Conservation (phyloP, 495 filamentous ascomycete genomes). For the Penicillium paradoxum region DNA sequence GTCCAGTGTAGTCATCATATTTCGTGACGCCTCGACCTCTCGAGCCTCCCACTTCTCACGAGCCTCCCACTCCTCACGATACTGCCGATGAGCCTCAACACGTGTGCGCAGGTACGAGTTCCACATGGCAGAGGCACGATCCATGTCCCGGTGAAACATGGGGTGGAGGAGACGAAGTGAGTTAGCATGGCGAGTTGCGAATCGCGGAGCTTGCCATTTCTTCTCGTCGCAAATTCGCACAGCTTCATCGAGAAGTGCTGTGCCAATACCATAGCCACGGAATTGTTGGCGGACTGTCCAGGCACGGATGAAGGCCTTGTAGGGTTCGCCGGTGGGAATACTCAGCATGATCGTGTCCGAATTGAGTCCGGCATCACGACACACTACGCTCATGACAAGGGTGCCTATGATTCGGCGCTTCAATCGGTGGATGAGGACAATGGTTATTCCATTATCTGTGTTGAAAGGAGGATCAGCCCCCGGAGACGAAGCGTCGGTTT, state of each 20-base stretch:
- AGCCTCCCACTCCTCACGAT: not conserved
- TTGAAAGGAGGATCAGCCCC: not conserved
- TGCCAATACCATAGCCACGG: constrained; percentile 62
- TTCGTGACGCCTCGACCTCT: not conserved
- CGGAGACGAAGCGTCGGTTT: too few species aligned
- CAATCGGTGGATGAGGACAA: constrained; percentile 51
- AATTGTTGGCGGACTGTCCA: constrained; percentile 70
- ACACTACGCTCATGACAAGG: constrained; percentile 42
- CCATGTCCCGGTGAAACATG: not conserved
- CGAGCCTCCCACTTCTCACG: not conserved
- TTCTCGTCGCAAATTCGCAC: constrained; percentile 52
- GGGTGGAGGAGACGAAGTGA: constrained; percentile 25
- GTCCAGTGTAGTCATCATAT: not conserved
- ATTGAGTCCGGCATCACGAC: constrained; percentile 15
- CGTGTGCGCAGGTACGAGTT: not conserved
- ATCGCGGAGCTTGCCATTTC: constrained; percentile 52
- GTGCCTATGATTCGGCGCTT: constrained; percentile 55
- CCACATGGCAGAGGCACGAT: not conserved
- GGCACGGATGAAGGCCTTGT: constrained; percentile 52
- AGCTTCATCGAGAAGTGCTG: constrained; percentile 61
- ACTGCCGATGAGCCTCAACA: not conserved
- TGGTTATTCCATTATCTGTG: constrained; percentile 3
- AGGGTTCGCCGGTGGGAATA: not conserved
- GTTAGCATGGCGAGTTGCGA: constrained; percentile 66
- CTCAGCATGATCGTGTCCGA: not conserved